These are phyloP conservation scores for Aspergillus sp. DNA, from an alignment of 2,329 filamentous ascomycete species.

Conservation along the genomic window DNA sequence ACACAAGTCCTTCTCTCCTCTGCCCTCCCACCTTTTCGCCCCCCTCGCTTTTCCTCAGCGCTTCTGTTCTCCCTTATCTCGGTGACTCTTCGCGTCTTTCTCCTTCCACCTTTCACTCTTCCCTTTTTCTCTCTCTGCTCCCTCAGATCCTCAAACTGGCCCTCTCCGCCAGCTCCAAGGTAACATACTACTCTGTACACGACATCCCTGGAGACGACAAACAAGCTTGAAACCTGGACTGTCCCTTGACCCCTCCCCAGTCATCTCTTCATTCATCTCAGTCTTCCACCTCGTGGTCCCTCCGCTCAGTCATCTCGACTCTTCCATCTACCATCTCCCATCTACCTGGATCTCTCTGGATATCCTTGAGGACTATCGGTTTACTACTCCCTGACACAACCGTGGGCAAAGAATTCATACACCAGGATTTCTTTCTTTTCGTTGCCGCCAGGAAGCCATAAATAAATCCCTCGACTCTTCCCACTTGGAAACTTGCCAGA, in stretches of 20 bases:
- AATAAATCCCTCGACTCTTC: constrained; percentile 21
- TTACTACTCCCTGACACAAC: constrained; percentile 16
- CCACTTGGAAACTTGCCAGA: constrained; percentile 21
- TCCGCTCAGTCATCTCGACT: constrained; percentile 9
- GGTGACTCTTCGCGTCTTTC: constrained; percentile 27
- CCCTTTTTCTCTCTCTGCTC: constrained; percentile 14
- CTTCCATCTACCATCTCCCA: constrained; percentile 15
- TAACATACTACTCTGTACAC: constrained; percentile 14
- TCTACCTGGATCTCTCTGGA: constrained; percentile 21
- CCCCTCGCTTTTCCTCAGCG: constrained; percentile 18
- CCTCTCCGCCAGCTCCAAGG: constrained; percentile 22
- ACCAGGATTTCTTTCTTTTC: constrained; percentile 26
- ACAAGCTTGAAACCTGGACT: constrained; percentile 14
- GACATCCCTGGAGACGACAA: constrained; percentile 16
- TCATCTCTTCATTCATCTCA: constrained; percentile 31
- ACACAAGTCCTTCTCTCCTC: constrained; percentile 27
- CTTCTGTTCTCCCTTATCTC: constrained; percentile 27
- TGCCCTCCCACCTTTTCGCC: constrained; percentile 18
- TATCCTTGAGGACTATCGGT: constrained; percentile 17
- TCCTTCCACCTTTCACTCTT: constrained; percentile 17
- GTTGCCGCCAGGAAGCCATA: constrained; percentile 21
- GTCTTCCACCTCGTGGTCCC: constrained; percentile 13
- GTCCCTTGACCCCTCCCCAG: constrained; percentile 18
- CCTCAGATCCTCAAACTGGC: constrained; percentile 23
- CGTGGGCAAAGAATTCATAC: constrained; percentile 22